These are phyloP conservation scores for Apiotrichum akiyoshidainum DNA, from an alignment of 1,284 basidiomycete genomes.

Conservation along the genomic window DNA sequence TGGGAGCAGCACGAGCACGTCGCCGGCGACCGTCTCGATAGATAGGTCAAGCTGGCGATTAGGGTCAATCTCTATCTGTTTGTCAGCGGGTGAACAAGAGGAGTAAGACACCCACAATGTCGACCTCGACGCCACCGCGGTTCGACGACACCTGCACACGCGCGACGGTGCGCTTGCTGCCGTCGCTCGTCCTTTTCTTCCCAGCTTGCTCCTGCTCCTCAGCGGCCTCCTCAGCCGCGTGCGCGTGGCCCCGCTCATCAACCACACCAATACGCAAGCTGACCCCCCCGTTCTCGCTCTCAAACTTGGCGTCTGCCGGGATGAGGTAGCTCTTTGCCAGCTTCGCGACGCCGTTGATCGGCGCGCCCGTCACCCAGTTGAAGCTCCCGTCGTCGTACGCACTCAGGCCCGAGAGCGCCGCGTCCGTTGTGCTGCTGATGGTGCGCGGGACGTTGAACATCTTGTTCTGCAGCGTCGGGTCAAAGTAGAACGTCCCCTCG, in stretches of 20 bases:
- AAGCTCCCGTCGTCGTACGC: slow-evolving; percentile 20
- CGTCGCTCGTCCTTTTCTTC: slow-evolving; percentile 24
- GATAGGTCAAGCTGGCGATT: slow-evolving; percentile 19
- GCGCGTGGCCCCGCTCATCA: slow-evolving; percentile 23
- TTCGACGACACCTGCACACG: slow-evolving; percentile 35
- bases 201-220: background rate
- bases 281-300: slow-evolving; percentile 35
- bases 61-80: slow-evolving; percentile 35
- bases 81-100: background rate
- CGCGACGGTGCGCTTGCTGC: slow-evolving; percentile 30
- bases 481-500: slow-evolving; percentile 38
- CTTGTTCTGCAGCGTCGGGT: slow-evolving; percentile 32
- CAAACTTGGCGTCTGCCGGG: slow-evolving; percentile 36
- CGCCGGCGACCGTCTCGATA: slow-evolving; percentile 38
- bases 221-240: background rate
- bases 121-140: slow-evolving; percentile 37
- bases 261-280: slow-evolving; percentile 35
- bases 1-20: slow-evolving; percentile 41
- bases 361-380: slow-evolving; percentile 36
- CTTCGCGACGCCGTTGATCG: slow-evolving; percentile 41
- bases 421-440: slow-evolving; percentile 32
- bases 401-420: slow-evolving; percentile 26
- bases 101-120: slow-evolving; percentile 31
- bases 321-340: slow-evolving; percentile 36
- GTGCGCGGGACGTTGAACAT: slow-evolving; percentile 31